Percentiles rank a stretch among this genome's conserved stretches.
These are phyloP conservation scores for Malassezia caprae DNA, from an alignment of 1,284 basidiomycete genomes.

Conservation along the genomic window DNA sequence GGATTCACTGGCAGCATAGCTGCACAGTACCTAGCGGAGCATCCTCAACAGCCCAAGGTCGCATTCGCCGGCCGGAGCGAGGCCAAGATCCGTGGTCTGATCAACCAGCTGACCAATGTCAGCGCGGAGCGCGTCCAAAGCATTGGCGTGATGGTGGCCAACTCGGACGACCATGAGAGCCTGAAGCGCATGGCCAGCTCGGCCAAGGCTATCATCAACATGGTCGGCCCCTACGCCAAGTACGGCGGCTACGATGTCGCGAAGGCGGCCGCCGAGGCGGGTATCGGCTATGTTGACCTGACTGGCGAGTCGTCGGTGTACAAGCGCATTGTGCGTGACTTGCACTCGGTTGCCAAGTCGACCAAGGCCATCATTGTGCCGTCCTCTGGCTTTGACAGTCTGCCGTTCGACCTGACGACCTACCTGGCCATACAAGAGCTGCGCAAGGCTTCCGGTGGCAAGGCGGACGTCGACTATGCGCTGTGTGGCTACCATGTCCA, in stretches of 20 bases:
- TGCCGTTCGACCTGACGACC: constrained; percentile 55
- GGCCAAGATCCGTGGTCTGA: constrained; percentile 21
- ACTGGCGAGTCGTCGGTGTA: constrained; percentile 53
- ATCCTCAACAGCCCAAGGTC: constrained; percentile 23
- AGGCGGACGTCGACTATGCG: constrained; percentile 22
- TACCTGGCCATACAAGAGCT: constrained; percentile 56
- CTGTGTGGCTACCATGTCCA: constrained; percentile 50
- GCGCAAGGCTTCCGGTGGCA: constrained; percentile 50
- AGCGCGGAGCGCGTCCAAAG: constrained; percentile 12
- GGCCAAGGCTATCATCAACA: constrained; percentile 27
- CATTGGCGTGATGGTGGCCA: constrained; percentile 28
- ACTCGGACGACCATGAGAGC: constrained; percentile 19
- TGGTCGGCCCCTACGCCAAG: constrained; percentile 31
- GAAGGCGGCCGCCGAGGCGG: constrained; percentile 54
- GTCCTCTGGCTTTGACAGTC: constrained; percentile 62
- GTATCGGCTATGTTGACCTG: constrained; percentile 61
- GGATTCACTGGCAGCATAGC: constrained; percentile 38
- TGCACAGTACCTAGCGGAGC: constrained; percentile 26
- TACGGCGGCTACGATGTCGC: constrained; percentile 36
- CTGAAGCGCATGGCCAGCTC: constrained; percentile 22
- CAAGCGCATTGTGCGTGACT: constrained; percentile 54
- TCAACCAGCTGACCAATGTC: constrained; percentile 15
- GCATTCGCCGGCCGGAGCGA: constrained; percentile 36
- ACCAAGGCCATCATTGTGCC: constrained; percentile 62
- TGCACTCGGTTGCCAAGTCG: constrained; percentile 60